Evolutionary conservation across 768 basidiomycete genomes (phyloP), one percentile per base, ranked within the genome.

Genomic region (Cyclocybe aegerita): DNA sequence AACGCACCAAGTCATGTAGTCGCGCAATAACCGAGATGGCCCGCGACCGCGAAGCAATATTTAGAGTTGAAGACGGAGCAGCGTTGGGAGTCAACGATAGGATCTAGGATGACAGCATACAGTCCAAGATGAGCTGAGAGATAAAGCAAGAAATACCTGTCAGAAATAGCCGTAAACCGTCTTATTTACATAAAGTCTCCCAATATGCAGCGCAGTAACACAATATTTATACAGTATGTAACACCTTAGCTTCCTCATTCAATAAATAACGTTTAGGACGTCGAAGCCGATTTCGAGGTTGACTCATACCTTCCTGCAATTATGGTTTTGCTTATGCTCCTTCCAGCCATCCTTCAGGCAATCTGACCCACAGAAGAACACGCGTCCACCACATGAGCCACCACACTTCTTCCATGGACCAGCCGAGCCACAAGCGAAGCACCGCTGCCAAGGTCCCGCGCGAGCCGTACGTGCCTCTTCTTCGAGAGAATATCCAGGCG

Each of bases 381-480:
- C 63, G 4, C 49, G 48, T 1, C 63, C 65, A 10, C 57, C 55
- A 44, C 63, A 65, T 6, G 54, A 44, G 8, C 63, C 63, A 58
- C 68, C 68, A 44, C 73, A 73, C 43, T 67, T 70, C 61, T 68
- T 70, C 67, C 68, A 71, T 0, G 52, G 54, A 0, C 71, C 71
- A 12, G 64, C 59, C 32, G 57, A 61, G 4, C 70, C 71, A 49
- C 74, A 75, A 8, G 40, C 52, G 39, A 73, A 74, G 48, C 73
- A 75, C 15, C 67, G 48, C 57, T 68, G 65, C 70, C 69, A 74
- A 8, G 72, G 71, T 0, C 72, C 74, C 10, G 60, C 65, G 51
- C 58, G 56, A 32, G 69, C 69, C 0, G 65, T 69, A 39, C 68
- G 58, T 4, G 60, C 57, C 55, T 73, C 74, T 44, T 70, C 69